phyloP scores from a whole-genome alignment of 2,329 filamentous ascomycete species.

The Verticillium klebahnii region DNA sequence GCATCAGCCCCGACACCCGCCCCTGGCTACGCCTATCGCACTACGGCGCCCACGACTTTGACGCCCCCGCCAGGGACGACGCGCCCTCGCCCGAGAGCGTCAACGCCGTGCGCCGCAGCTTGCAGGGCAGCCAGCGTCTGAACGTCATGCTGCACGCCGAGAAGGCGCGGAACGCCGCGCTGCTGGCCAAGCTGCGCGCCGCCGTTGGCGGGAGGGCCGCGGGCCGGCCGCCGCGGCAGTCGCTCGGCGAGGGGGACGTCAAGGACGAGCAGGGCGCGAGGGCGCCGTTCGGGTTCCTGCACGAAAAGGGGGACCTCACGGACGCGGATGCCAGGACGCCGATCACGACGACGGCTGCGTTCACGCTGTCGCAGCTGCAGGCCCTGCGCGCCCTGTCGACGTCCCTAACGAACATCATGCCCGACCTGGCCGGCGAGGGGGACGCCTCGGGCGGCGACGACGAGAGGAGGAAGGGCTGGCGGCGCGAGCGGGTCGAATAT shows the following conservation, averaged over 20 bases:
- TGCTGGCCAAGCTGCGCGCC: conserved; percentile 59
- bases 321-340: conserved; percentile 49
- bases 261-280: conserved; percentile 18
- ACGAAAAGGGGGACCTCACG: conserved; percentile 45
- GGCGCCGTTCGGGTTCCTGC: conserved; percentile 51
- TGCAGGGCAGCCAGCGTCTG: conserved; percentile 75
- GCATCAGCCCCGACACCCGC: conserved; percentile 62
- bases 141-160: conserved; percentile 67
- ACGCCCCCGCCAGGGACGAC: conserved; percentile 9
- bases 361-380: conserved; percentile 79
- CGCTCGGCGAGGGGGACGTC: conserved; percentile 7
- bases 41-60: conserved; percentile 66
- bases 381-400: conserved; percentile 64
- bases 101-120: conserved; percentile 64
- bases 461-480: conserved; percentile 47
- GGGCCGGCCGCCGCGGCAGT: conserved; percentile 13
- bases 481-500: conserved; percentile 72
- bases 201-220: conserved; percentile 24
- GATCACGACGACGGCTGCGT: conserved; percentile 67
- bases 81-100: conserved; percentile 59
- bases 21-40: conserved; percentile 79
- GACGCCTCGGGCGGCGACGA: conserved; percentile 15
- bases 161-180: conserved; percentile 64
- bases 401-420: conserved; percentile 59
- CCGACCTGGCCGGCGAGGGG: conserved; percentile 45